Percentiles rank a stretch among this genome's conserved stretches.
phyloP scores from a whole-genome alignment of 176 grass and related monocot species.

The Hsuehochloa calcarea region DNA sequence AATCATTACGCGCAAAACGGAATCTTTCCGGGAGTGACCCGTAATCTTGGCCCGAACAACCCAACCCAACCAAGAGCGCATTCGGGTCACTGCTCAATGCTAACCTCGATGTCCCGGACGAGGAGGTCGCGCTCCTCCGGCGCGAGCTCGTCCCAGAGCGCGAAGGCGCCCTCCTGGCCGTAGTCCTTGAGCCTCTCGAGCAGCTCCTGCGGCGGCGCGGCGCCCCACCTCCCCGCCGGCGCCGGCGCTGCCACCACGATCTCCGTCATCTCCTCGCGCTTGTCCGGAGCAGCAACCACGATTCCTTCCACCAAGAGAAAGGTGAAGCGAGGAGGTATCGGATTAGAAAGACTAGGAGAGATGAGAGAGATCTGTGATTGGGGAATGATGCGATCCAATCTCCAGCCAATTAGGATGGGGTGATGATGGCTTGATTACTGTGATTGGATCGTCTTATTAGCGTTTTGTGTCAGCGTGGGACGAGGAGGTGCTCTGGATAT shows the following conservation, averaged over 20 bases:
- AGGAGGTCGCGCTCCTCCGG: slow-evolving; percentile 80
- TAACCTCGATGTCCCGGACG: slow-evolving; percentile 79
- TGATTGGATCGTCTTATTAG: too few relatives aligned
- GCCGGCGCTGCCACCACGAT: slow-evolving; percentile 40
- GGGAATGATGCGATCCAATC: too few relatives aligned
- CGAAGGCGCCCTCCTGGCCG: slow-evolving; percentile 71
- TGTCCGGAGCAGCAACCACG: not conserved
- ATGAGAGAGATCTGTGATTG: too few relatives aligned
- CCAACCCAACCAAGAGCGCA: not conserved
- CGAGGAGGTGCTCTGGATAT: too few relatives aligned
- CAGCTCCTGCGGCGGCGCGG: slow-evolving; percentile 74
- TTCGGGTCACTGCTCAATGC: not conserved
- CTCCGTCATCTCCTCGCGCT: slow-evolving; percentile 40
- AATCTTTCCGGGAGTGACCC: not conserved
- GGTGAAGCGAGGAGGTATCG: not conserved
- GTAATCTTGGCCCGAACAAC: not conserved
- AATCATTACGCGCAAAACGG: not conserved
- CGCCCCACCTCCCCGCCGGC: slow-evolving; percentile 41
- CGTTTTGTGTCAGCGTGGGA: too few relatives aligned
- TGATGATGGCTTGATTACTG: too few relatives aligned
- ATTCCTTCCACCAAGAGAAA: not conserved
- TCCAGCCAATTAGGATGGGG: too few relatives aligned
- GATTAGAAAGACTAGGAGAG: too few relatives aligned
- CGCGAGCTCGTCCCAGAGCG: slow-evolving; percentile 80
- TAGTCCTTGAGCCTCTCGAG: slow-evolving; percentile 91